Evolutionary conservation across 495 filamentous ascomycete genomes (phyloP), one percentile per base, ranked within the genome.

Genomic region (Podospora sp.): DNA sequence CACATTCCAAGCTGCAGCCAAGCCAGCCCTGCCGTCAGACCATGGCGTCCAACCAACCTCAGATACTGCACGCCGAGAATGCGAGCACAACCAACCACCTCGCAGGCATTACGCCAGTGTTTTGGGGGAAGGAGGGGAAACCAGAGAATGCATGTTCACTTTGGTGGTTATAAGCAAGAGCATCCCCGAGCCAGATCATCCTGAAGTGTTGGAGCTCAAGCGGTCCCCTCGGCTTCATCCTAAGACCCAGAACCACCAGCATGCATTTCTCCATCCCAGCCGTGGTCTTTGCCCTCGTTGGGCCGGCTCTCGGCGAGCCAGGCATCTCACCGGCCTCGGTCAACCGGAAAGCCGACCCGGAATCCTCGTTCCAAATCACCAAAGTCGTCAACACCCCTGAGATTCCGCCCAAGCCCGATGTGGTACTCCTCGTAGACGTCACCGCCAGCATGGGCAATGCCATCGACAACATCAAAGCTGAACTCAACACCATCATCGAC

Each of bases 361-460:
- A 51, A 8, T 60, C 63, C 33, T 22, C 35, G 24, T 65, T 65
- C 63, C 29, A 65, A 16, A 58, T 65, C 24, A 58, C 29, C 36
- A 65, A 65, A 25, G 14, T 51, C 9, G 63, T 65, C 6, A 65
- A 27, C 56, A 65, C 63, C 3, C 56, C 56, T 16, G 36, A 59
- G 5, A 65, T 60, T 18, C 63, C 63, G 12, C 63, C 63, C 51
- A 65, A 36, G 40, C 63, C 63, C 16, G 63, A 65, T 50, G 63
- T 65, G 0, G 63, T 65, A 7, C 63, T 65, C 55, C 63, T 65
- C 20, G 56, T 65, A 9, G 63, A 65, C n/a, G 63, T 65, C 63
- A 65, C 63, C 22, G 33, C 27, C 36, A 60, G 55, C 55, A 65
- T 65, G 63, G 36, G 35, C 40, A 24, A 20, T 14, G 22, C 63